These are phyloP conservation scores for Bryopsis sp. DNA, from an alignment of 139 green algal species.

Conservation along the genomic window DNA sequence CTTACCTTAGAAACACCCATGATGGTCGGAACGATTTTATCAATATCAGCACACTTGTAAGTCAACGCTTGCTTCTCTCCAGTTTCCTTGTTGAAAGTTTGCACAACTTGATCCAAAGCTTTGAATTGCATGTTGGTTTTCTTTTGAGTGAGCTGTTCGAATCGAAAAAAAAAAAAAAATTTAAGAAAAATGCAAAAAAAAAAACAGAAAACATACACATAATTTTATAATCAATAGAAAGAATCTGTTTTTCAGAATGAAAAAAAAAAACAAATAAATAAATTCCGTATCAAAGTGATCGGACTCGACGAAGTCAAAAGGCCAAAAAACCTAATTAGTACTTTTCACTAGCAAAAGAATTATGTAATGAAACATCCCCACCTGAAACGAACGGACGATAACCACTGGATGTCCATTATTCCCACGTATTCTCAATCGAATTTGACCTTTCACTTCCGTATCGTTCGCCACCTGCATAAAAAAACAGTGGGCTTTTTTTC, in stretches of 20 bases:
- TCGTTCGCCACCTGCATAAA: constrained; percentile 65
- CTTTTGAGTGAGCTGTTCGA: constrained; percentile 41
- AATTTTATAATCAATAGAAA: too few species aligned
- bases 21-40: constrained; percentile 74
- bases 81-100: constrained; percentile 61
- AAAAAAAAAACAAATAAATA: too few species aligned
- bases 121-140: constrained; percentile 72
- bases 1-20: constrained; percentile 89
- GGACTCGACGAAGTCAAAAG: too few species aligned
- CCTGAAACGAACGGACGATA: constrained; percentile 74
- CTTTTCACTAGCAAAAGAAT: too few species aligned
- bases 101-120: constrained; percentile 62
- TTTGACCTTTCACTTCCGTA: constrained; percentile 91
- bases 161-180: not conserved
- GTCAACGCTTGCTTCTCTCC: constrained; percentile 53
- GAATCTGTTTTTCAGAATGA: too few species aligned
- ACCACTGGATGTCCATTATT: constrained; percentile 55
- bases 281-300: too few species aligned
- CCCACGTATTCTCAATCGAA: constrained; percentile 85
- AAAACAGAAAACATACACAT: too few species aligned
- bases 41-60: constrained; percentile 74
- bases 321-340: too few species aligned
- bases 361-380: constrained; percentile 34
- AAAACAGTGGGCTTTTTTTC: not conserved
- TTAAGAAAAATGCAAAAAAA: not conserved